Evolutionary conservation across 345 rosid genomes (phyloP).

Genomic region (Triadica sebifera): DNA sequence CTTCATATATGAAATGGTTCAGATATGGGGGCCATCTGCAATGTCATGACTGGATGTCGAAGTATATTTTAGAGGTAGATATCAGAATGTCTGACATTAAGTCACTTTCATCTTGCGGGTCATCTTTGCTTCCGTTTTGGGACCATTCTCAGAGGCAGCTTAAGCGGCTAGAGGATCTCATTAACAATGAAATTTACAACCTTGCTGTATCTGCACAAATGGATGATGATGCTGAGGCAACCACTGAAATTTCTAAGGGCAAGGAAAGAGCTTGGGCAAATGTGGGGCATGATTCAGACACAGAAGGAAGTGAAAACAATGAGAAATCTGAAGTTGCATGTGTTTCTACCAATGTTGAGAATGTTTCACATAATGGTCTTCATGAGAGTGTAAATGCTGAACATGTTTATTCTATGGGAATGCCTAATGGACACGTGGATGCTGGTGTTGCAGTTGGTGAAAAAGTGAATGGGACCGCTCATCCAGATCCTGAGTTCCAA

Average conservation of each 20-base stretch:
- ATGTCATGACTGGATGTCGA: slow-evolving; percentile 50
- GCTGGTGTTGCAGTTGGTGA: slow-evolving; percentile 30
- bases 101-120: slow-evolving; percentile 53
- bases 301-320: slow-evolving; percentile 28
- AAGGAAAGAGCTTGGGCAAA: slow-evolving; percentile 27
- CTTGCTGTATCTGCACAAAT: slow-evolving; percentile 59
- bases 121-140: slow-evolving; percentile 76
- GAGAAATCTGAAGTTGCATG: slow-evolving; percentile 28
- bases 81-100: slow-evolving; percentile 78
- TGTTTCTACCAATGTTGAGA: slow-evolving; percentile 26
- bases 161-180: slow-evolving; percentile 57
- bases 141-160: slow-evolving; percentile 71
- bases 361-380: slow-evolving; percentile 21
- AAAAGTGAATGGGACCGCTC: slow-evolving; percentile 27
- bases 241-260: slow-evolving; percentile 28
- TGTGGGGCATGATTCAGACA: slow-evolving; percentile 33
- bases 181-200: slow-evolving; percentile 63
- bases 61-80: slow-evolving; percentile 65
- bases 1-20: slow-evolving; percentile 24
- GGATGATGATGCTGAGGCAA: slow-evolving; percentile 45
- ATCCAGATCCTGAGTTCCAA: slow-evolving; percentile 27
- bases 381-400: not conserved
- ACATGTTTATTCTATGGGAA: slow-evolving; percentile 28
- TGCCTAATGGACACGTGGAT: slow-evolving; percentile 35
- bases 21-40: slow-evolving; percentile 56